Percentiles rank a stretch among this genome's conserved stretches.
Conservation (phyloP, 192 early-diverging fungal genomes). For the Chytriomyces sp. region DNA sequence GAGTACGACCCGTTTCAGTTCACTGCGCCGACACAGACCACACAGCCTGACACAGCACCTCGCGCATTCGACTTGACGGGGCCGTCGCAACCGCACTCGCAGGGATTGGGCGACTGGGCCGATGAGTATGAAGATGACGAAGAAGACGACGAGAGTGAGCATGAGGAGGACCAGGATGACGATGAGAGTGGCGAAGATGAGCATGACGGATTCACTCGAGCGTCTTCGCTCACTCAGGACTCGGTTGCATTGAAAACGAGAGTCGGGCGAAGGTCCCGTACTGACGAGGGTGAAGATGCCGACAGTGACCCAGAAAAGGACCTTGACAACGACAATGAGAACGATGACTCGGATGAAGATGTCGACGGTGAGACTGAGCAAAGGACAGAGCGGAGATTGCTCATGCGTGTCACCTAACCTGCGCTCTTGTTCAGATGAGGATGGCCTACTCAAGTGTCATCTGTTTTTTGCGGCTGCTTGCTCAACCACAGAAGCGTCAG, state of each 20-base stretch:
- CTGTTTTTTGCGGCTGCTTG: slow-evolving; percentile 15
- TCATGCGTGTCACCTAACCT: background rate
- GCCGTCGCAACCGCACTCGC: background rate
- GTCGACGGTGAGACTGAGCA: background rate
- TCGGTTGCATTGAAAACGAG: background rate
- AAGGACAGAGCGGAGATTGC: background rate
- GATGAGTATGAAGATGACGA: background rate
- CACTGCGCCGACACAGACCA: slow-evolving; percentile 6
- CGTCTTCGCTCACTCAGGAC: background rate
- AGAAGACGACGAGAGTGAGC: slow-evolving; percentile 12
- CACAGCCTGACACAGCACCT: background rate
- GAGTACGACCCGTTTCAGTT: slow-evolving; percentile 18
- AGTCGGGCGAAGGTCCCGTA: background rate
- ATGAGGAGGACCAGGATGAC: slow-evolving; percentile 22
- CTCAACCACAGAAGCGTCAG: background rate
- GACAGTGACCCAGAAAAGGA: background rate
- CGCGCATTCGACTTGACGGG: too few species aligned
- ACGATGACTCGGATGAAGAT: slow-evolving; percentile 25
- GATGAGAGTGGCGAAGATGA: slow-evolving; percentile 8
- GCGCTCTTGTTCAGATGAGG: slow-evolving; percentile 1
- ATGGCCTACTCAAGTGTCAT: slow-evolving; percentile 9
- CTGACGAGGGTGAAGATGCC: background rate
- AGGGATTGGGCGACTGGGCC: background rate
- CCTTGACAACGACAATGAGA: background rate
- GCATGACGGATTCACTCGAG: background rate